Base-by-base conservation (phyloP, 192 early-diverging fungal genomes). In the Thamnidium elegans region DNA sequence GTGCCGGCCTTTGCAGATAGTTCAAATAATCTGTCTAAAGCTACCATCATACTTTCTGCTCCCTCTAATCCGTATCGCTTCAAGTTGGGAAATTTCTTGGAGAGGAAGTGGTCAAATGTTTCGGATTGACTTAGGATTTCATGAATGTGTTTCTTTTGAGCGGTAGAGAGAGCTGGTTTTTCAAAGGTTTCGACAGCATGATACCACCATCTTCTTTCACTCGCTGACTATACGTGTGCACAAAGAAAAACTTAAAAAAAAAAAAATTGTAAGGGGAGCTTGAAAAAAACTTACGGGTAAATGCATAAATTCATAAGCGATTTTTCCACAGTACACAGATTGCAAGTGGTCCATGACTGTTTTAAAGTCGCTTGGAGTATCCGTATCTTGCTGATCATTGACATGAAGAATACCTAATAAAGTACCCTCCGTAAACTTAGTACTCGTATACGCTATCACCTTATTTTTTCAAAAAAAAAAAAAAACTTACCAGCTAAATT, bases 11-110 rank as follows among this genome's bases (percentile, higher is more conserved):
- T 79, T n/a, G 75, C 75, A 8, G 90, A 83, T 10, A 87, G 78
- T 55, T 81, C 76, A 73, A 97, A 94, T n/a, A 97, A 71, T 66
- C 86, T 80, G 73, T 98, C 93, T 17, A 98, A 77, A 9, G 90
- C 90, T 14, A 89, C 85, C 86, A 97, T 96, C 84, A 96, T 96
- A 63, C 89, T 92, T 75, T 98, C 96, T 31, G 92, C 93, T 23
- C 96, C 96, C 74, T 98, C 96, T 17, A 98, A 71, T 10, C 96
- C 96, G 69, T 98, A 98, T 13, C 96, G 87, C 79, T 97, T 97
- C 56, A 98, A 88, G 66, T 95, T 88, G 15, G 93, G 92, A 76
- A 98, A 98, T 74, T 90, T 92, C 66, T 96, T 97, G 54, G 90
- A 90, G 92, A 98, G 95, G 75, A 96, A 98, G 67, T 94, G 94